Percentiles rank a stretch among this genome's conserved stretches.
Conservation (phyloP, 129 eudicot genomes). For the Glebionis coronaria region DNA sequence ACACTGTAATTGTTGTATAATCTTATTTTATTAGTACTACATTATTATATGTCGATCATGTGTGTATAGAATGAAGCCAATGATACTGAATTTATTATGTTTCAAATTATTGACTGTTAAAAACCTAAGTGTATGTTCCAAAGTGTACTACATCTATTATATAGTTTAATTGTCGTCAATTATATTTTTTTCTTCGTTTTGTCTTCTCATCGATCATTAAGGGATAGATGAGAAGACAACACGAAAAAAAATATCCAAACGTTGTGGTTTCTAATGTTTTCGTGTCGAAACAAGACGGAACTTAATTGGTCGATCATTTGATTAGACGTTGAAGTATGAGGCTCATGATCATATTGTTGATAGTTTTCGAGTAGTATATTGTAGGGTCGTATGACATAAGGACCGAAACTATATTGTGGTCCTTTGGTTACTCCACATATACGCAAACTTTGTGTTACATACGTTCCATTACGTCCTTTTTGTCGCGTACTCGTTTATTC, state of each 20-base stretch:
- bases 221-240: no score
- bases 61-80: not conserved
- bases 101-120: no score
- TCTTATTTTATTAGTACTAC: constrained; percentile 6
- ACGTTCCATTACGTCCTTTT: constrained; percentile 24
- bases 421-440: constrained; percentile 29
- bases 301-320: not conserved
- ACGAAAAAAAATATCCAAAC: no score
- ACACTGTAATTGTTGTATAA: not conserved
- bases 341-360: not conserved
- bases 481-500: constrained; percentile 20
- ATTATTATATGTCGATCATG: not conserved
- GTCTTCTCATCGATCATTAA: no score
- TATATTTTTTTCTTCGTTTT: no score
- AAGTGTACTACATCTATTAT: no score
- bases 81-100: no score
- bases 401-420: constrained; percentile 36
- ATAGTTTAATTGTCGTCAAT: no score
- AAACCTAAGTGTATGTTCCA: no score
- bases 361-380: constrained; percentile 20
- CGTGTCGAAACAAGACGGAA: not conserved
- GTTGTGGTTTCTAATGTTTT: no score
- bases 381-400: constrained; percentile 31
- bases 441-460: constrained; percentile 22
- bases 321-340: constrained; percentile 2